Conservation (phyloP, 108 stramenopile genomes). For the Aurantiochytrium sp. region DNA sequence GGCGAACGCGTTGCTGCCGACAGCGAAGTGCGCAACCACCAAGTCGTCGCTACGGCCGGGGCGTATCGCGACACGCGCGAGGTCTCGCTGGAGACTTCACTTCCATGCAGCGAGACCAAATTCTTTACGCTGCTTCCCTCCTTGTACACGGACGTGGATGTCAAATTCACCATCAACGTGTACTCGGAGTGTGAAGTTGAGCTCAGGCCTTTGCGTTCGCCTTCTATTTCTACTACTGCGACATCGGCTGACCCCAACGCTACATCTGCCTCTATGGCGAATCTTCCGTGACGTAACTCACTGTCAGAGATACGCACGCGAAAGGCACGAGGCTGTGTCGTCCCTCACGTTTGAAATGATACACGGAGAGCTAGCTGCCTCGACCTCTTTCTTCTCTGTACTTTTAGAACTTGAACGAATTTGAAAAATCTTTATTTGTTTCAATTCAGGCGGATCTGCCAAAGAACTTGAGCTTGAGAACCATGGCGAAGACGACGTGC, state of each 20-base stretch:
- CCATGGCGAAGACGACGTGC: slow-evolving; percentile 3
- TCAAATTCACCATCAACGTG: neutral
- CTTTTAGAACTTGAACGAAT: too few species aligned
- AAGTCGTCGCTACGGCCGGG: neutral
- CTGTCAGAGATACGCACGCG: too few species aligned
- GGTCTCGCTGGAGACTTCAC: neutral
- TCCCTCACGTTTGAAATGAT: too few species aligned
- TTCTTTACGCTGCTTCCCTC: neutral
- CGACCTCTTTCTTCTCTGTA: too few species aligned
- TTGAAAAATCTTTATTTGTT: too few species aligned
- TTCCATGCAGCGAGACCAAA: neutral
- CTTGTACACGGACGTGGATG: neutral
- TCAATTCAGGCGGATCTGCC: neutral
- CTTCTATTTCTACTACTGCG: too few species aligned
- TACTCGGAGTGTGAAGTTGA: neutral
- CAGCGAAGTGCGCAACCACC: neutral
- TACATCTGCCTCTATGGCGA: too few species aligned
- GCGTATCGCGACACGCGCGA: neutral
- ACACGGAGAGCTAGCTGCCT: too few species aligned
- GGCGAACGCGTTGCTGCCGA: neutral
- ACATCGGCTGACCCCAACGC: too few species aligned
- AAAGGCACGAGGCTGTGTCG: too few species aligned
- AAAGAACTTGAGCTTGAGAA: slow-evolving; percentile 4
- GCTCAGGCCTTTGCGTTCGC: neutral
- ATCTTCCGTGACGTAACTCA: too few species aligned